Evolutionary conservation across 1,284 basidiomycete species (phyloP).

Genomic region (Cronartium quercuum): DNA sequence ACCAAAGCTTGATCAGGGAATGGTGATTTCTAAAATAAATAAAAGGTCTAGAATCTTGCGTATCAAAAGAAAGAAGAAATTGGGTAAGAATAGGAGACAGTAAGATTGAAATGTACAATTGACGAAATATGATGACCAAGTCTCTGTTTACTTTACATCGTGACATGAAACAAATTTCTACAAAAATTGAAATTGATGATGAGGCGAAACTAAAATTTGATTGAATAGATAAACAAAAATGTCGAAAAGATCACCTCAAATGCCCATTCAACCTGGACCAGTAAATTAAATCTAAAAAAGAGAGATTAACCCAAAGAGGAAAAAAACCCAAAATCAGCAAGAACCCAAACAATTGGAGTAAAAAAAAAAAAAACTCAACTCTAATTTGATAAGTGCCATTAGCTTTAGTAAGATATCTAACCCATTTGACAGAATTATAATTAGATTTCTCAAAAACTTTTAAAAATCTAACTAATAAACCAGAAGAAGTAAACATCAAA

Average conservation of each 20-base stretch:
- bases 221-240: not conserved
- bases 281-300: constrained; percentile 75
- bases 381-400: constrained; percentile 40
- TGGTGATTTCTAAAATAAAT: no score
- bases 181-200: not conserved
- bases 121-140: no score
- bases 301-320: constrained; percentile 65
- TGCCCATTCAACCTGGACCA: constrained; percentile 68
- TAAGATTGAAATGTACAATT: no score
- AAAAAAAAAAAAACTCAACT: constrained; percentile 3
- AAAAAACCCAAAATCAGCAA: not conserved
- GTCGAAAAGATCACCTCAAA: constrained; percentile 51
- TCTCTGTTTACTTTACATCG: no score
- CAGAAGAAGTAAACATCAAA: constrained; percentile 95
- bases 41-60: no score
- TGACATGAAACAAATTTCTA: no score
- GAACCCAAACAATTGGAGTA: not conserved
- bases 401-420: constrained; percentile 42
- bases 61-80: no score
- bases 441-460: constrained; percentile 96
- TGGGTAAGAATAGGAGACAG: no score
- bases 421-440: constrained; percentile 60
- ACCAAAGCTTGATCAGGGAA: no score
- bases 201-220: not conserved
- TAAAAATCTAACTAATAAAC: constrained; percentile 88